A percentile compares a stretch with the other conserved stretches of the same genome.
Conservation (phyloP, 176 grass and related monocot genomes). For the Urochloa ruziziensis region DNA sequence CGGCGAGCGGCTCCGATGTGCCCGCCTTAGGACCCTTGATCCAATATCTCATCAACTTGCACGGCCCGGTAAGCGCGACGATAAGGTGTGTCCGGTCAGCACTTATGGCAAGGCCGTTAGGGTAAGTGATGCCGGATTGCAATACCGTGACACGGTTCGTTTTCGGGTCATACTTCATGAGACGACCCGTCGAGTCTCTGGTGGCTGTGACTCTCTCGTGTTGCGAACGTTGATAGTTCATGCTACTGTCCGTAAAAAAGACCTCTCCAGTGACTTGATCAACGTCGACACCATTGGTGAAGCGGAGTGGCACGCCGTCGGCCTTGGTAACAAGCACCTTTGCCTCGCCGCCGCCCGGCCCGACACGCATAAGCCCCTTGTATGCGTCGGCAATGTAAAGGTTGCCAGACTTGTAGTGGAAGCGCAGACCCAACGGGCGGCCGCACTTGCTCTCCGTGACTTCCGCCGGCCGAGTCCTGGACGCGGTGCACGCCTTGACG, state of each 20-base stretch:
- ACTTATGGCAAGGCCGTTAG: background rate
- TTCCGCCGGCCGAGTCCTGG: background rate
- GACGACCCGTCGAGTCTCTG: background rate
- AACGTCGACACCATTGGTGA: background rate
- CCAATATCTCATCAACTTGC: constrained; percentile 34
- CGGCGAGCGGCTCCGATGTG: background rate
- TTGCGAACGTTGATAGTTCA: background rate
- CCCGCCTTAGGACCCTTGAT: constrained; percentile 17
- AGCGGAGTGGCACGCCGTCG: background rate
- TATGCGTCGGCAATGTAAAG: constrained; percentile 37
- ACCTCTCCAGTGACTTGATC: background rate
- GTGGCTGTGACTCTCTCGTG: background rate
- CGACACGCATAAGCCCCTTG: constrained; percentile 11
- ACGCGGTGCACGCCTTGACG: background rate
- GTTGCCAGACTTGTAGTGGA: constrained; percentile 13
- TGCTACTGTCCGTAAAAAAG: background rate
- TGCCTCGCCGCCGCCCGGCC: background rate
- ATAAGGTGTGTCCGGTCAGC: background rate
- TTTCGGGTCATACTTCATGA: background rate
- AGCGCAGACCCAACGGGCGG: background rate
- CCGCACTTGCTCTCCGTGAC: background rate
- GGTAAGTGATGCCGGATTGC: background rate
- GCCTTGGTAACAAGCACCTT: background rate
- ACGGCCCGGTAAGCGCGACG: background rate
- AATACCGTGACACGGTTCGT: background rate